Conservation (phyloP, 225 moss, liverwort and hornwort species). For the Polytrichum formosum region DNA sequence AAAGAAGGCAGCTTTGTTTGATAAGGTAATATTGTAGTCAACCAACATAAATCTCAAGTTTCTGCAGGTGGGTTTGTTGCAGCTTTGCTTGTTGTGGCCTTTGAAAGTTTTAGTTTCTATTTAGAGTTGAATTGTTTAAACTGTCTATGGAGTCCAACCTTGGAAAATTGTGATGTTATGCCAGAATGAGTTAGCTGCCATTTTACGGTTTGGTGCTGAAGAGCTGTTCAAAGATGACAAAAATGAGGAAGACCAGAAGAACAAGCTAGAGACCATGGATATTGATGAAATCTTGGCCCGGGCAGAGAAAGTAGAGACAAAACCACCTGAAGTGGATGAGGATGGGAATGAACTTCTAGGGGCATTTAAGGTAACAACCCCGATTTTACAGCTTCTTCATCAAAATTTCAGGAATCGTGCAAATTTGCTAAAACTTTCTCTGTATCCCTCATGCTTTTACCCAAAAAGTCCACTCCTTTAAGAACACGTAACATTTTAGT, state of each 20-base stretch:
- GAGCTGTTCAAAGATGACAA: slow-evolving; percentile 98
- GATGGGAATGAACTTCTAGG: slow-evolving; percentile 91
- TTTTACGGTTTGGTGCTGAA: slow-evolving; percentile 97
- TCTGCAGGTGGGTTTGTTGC: too few relatives aligned
- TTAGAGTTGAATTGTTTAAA: too few relatives aligned
- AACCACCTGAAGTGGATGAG: slow-evolving; percentile 65
- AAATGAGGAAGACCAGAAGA: slow-evolving; percentile 93
- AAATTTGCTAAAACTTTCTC: too few relatives aligned
- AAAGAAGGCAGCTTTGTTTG: slow-evolving; percentile 84
- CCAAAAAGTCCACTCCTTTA: too few relatives aligned
- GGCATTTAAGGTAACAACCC: slow-evolving; percentile 79
- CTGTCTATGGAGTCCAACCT: too few relatives aligned
- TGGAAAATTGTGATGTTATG: background rate
- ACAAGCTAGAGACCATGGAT: slow-evolving; percentile 91
- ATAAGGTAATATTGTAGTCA: slow-evolving; percentile 55
- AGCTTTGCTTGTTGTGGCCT: too few relatives aligned
- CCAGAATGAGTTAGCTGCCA: slow-evolving; percentile 97
- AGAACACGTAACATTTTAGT: too few relatives aligned
- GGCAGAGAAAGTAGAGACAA: slow-evolving; percentile 96
- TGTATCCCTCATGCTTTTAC: too few relatives aligned
- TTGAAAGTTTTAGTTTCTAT: too few relatives aligned
- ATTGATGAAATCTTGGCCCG: slow-evolving; percentile 98
- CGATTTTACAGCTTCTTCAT: too few relatives aligned
- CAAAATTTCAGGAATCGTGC: too few relatives aligned
- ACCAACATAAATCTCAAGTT: too few relatives aligned